These are phyloP conservation scores for Cyclanthera cordifolia DNA, from an alignment of 306 rosid genomes.

Conservation along the genomic window DNA sequence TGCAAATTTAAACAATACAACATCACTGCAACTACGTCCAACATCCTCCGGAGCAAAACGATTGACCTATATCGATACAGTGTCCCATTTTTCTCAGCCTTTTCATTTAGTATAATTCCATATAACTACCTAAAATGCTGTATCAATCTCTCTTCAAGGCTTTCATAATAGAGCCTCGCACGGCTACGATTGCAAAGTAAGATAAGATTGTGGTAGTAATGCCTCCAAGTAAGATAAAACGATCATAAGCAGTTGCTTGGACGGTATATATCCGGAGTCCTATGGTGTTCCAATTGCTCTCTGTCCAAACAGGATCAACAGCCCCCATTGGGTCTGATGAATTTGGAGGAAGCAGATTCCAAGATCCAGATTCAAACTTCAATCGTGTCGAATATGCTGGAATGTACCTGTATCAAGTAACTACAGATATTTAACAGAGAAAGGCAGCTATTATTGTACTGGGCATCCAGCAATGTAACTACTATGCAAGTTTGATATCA, in stretches of 20 bases:
- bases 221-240: slow-evolving; percentile 54
- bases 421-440: slow-evolving; percentile 3
- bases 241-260: slow-evolving; percentile 50
- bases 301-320: slow-evolving; percentile 82
- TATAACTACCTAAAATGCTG: background rate
- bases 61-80: background rate
- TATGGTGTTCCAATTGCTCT: slow-evolving; percentile 79
- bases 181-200: slow-evolving; percentile 41
- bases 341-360: slow-evolving; percentile 66
- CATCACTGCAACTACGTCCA: slow-evolving; percentile 3
- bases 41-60: background rate
- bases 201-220: slow-evolving; percentile 49
- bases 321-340: slow-evolving; percentile 60
- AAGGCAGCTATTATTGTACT: background rate
- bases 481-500: background rate
- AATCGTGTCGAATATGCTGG: slow-evolving; percentile 85
- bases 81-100: background rate
- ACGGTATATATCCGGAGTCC: slow-evolving; percentile 58
- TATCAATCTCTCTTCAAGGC: slow-evolving; percentile 63
- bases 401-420: slow-evolving; percentile 51
- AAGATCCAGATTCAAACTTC: slow-evolving; percentile 51
- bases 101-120: background rate
- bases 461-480: too few relatives aligned
- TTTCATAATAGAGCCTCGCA: slow-evolving; percentile 43
- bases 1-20: slow-evolving; percentile 7